Evolutionary conservation across 805 yeast genomes (phyloP).

Genomic region (Candida tallmaniae): DNA sequence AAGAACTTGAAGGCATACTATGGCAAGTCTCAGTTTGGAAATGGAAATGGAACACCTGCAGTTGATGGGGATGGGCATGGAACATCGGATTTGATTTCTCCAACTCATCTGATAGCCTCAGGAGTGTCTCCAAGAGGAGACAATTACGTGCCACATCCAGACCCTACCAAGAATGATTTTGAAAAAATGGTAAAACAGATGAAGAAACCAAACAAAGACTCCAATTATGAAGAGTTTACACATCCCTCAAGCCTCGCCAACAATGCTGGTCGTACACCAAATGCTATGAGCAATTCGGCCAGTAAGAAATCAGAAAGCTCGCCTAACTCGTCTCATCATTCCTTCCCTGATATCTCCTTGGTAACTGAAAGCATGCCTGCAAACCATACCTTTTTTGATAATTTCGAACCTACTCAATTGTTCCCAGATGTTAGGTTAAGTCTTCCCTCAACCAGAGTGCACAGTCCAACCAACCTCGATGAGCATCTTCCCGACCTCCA

Average conservation of each 20-base stretch:
- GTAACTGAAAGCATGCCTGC: conserved; percentile 50
- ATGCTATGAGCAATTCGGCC: background rate
- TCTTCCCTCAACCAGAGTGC: conserved; percentile 33
- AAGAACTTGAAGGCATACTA: conserved; percentile 17
- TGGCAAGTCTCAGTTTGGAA: conserved; percentile 6
- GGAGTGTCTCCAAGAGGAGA: conserved; percentile 26
- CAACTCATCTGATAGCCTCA: conserved; percentile 17
- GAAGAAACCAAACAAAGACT: conserved; percentile 15
- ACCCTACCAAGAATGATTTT: conserved; percentile 18
- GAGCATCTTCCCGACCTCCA: too few relatives aligned
- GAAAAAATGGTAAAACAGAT: conserved; percentile 32
- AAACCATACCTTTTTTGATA: conserved; percentile 41
- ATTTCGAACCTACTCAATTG: conserved; percentile 54
- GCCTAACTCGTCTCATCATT: conserved; percentile 30
- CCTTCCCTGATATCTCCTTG: conserved; percentile 52
- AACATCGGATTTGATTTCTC: conserved; percentile 8
- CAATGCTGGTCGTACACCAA: too few relatives aligned
- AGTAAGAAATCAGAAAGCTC: conserved; percentile 20
- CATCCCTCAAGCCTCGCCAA: background rate
- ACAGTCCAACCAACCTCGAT: conserved; percentile 29
- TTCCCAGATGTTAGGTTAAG: conserved; percentile 42
- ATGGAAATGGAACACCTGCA: conserved; percentile 4
- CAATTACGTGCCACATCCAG: conserved; percentile 9
- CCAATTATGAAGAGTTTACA: background rate
- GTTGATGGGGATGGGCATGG: too few relatives aligned